Evolutionary conservation across 2,329 filamentous ascomycete genomes (phyloP).

Genomic region (Trichoderma oligosporum): DNA sequence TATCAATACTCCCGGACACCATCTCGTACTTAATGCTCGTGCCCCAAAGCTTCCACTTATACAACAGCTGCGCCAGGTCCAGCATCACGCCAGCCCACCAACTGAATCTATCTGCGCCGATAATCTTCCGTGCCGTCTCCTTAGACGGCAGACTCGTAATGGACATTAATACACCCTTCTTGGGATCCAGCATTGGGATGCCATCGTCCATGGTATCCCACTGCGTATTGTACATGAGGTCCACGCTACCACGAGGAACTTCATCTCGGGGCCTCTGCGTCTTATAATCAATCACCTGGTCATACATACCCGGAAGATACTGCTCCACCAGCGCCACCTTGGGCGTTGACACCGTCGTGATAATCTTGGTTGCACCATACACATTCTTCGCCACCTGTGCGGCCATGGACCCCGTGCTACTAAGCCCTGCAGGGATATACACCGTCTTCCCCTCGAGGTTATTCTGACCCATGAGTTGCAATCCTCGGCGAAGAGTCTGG

Average conservation of each 20-base stretch:
- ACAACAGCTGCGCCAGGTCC: conserved; percentile 38
- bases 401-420: conserved; percentile 44
- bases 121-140: conserved; percentile 27
- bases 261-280: conserved; percentile 35
- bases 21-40: conserved; percentile 44
- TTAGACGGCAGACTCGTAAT: conserved; percentile 39
- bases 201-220: conserved; percentile 36
- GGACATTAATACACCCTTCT: conserved; percentile 39
- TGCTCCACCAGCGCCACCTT: conserved; percentile 46
- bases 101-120: conserved; percentile 33
- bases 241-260: conserved; percentile 43
- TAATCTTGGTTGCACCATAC: conserved; percentile 44
- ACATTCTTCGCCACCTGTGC: conserved; percentile 50
- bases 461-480: conserved; percentile 35
- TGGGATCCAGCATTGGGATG: conserved; percentile 38
- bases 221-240: conserved; percentile 50
- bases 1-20: conserved; percentile 42
- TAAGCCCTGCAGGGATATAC: conserved; percentile 48
- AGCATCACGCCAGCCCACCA: conserved; percentile 38
- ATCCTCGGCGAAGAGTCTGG: conserved; percentile 41
- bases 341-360: conserved; percentile 50
- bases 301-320: conserved; percentile 42
- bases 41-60: conserved; percentile 41
- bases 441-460: conserved; percentile 48
- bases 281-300: conserved; percentile 51